phyloP scores from a whole-genome alignment of 1,139 yeast species.

The Blastobotrys raffinosifermentans region DNA sequence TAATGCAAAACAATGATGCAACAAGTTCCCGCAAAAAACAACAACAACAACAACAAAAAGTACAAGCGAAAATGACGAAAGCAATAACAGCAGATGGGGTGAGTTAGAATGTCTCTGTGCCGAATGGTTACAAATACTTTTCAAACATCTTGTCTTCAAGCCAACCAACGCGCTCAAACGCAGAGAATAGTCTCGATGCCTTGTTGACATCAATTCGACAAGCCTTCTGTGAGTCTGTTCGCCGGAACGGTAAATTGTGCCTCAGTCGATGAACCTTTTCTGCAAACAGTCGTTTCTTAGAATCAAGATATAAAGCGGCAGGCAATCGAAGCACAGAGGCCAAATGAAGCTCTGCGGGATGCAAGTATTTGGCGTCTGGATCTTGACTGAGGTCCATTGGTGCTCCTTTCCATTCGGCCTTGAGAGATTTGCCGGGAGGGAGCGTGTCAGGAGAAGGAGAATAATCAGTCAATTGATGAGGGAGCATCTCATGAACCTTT shows the following conservation, averaged over 20 bases:
- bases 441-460: slow-evolving; percentile 63
- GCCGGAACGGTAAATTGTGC: slow-evolving; percentile 77
- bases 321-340: slow-evolving; percentile 90
- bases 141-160: slow-evolving; percentile 69
- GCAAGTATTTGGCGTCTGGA: slow-evolving; percentile 64
- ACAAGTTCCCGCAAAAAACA: background rate
- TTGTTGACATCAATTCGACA: slow-evolving; percentile 96
- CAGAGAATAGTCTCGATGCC: slow-evolving; percentile 87
- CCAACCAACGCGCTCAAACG: slow-evolving; percentile 96
- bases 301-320: slow-evolving; percentile 80
- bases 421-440: slow-evolving; percentile 67
- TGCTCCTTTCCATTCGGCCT: slow-evolving; percentile 97
- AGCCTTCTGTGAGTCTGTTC: slow-evolving; percentile 97
- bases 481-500: slow-evolving; percentile 36
- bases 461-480: slow-evolving; percentile 52
- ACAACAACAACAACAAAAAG: background rate
- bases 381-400: slow-evolving; percentile 85
- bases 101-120: too few relatives aligned
- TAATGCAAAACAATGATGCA: slow-evolving; percentile 3
- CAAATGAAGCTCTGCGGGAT: slow-evolving; percentile 84
- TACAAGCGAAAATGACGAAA: slow-evolving; percentile 3
- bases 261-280: slow-evolving; percentile 80
- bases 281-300: slow-evolving; percentile 81
- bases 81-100: slow-evolving; percentile 1
- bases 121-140: slow-evolving; percentile 41